Evolutionary conservation across 306 rosid genomes (phyloP).

Genomic region (Oemleria cerasiformis): DNA sequence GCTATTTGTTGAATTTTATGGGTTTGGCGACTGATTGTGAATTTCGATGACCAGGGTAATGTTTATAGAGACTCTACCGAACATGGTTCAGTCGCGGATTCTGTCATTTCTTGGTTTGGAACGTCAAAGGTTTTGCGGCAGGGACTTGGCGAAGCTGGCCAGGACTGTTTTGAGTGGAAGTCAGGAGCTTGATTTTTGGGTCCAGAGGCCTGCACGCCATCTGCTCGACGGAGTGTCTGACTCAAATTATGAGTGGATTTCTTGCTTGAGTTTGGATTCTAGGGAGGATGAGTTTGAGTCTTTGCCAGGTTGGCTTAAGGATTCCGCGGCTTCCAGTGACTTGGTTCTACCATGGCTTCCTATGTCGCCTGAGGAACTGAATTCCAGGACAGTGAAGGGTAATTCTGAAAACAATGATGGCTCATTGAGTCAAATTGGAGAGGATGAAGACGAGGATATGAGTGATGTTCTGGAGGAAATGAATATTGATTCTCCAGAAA

Average conservation of each 20-base stretch:
- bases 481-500: conserved; percentile 20
- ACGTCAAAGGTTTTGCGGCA: conserved; percentile 20
- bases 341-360: conserved; percentile 39
- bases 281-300: conserved; percentile 36
- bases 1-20: neutral
- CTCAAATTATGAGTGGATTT: conserved; percentile 32
- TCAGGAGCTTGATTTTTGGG: conserved; percentile 36
- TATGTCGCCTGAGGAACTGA: conserved; percentile 20
- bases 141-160: conserved; percentile 30
- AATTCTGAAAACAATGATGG: neutral
- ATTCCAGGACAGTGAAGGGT: conserved; percentile 3
- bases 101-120: conserved; percentile 32
- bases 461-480: conserved; percentile 22
- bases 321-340: neutral
- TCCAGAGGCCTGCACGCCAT: conserved; percentile 26
- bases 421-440: neutral
- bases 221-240: conserved; percentile 36
- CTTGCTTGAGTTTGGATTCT: conserved; percentile 32
- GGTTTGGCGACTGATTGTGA: neutral
- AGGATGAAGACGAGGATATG: conserved; percentile 20
- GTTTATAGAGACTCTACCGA: conserved; percentile 38
- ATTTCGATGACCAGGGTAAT: conserved; percentile 27
- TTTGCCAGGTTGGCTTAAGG: conserved; percentile 35
- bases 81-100: conserved; percentile 32
- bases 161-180: conserved; percentile 21